Conservation (phyloP, 345 rosid species). For the Populus nigra region DNA sequence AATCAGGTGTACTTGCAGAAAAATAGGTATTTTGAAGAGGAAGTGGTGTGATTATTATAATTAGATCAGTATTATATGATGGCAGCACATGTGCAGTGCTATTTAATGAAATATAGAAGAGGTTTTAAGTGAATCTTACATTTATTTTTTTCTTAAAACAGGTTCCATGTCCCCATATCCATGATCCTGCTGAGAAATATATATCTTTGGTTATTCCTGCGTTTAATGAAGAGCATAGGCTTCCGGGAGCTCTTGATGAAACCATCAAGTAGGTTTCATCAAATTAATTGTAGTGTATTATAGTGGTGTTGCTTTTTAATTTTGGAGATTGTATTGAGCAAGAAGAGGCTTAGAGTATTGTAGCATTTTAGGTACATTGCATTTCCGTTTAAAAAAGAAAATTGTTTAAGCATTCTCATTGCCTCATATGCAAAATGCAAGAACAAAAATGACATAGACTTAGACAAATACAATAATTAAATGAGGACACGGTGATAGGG, state of each 20-base stretch:
- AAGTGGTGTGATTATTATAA: not conserved
- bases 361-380: not conserved
- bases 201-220: conserved; percentile 87
- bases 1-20: not conserved
- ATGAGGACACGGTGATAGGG: not conserved
- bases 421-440: not conserved
- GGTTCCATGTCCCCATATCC: conserved; percentile 65
- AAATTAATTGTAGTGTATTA: not conserved
- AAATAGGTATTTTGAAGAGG: not conserved
- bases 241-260: conserved; percentile 86
- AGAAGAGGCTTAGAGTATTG: not conserved
- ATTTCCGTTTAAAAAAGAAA: not conserved
- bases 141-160: conserved; percentile 20
- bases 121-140: not conserved
- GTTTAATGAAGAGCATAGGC: conserved; percentile 84
- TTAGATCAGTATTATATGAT: not conserved
- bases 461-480: not conserved
- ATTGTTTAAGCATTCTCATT: not conserved
- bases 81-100: not conserved
- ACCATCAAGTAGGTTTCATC: conserved; percentile 64
- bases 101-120: not conserved
- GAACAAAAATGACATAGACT: not conserved
- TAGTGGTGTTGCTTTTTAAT: not conserved
- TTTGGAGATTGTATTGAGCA: not conserved
- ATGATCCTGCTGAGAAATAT: conserved; percentile 80